Conservation (phyloP, 2,329 filamentous ascomycete species). For the Sporothrix phasma region DNA sequence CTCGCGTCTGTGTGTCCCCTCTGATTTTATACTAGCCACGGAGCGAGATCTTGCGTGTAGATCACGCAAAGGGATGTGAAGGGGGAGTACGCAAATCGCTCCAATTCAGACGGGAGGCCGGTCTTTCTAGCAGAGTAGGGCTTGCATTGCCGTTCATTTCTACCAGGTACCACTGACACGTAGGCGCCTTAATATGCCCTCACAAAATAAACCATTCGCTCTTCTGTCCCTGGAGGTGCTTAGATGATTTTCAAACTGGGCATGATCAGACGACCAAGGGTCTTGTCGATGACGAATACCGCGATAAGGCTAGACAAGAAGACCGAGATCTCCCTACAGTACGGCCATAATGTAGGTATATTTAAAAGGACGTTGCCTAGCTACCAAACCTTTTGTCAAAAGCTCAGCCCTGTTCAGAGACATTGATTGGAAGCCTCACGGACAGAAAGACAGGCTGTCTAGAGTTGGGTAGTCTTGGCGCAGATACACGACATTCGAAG, state of each 20-base stretch:
- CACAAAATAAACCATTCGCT: background rate
- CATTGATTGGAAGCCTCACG: background rate
- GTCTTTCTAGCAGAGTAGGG: background rate
- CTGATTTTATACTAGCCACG: conserved; percentile 2
- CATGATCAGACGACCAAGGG: background rate
- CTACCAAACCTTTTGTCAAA: no score
- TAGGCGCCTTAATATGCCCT: background rate
- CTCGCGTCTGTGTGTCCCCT: background rate
- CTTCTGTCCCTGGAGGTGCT: background rate
- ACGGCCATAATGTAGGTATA: no score
- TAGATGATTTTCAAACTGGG: background rate
- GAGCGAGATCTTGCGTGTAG: conserved; percentile 7
- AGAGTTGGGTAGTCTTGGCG: no score
- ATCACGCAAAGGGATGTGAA: conserved; percentile 9
- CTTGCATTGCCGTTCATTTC: background rate
- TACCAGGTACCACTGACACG: background rate
- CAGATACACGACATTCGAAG: no score
- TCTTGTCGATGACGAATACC: background rate
- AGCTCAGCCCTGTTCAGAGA: background rate
- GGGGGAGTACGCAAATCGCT: background rate
- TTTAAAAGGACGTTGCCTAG: no score
- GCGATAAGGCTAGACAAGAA: background rate
- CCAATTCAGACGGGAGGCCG: background rate
- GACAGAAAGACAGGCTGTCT: background rate
- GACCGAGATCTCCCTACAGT: no score